Percentiles rank a stretch among this genome's conserved stretches.
Evolutionary conservation across 352 stramenopile genomes (phyloP).

Genomic region (Nothophytophthora sp.): DNA sequence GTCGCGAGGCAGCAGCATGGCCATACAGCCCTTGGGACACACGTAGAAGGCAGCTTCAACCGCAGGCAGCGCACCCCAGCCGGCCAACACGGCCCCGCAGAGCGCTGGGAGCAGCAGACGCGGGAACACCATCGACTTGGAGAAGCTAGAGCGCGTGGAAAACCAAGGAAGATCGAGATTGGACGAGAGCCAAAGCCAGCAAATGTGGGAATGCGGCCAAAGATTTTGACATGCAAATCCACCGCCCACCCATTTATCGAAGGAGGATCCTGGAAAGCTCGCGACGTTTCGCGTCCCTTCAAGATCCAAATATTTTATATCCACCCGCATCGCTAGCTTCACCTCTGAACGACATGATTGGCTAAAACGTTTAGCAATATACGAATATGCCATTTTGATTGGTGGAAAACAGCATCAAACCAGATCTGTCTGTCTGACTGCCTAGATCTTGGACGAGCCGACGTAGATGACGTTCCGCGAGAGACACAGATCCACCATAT

Average conservation of each 20-base stretch:
- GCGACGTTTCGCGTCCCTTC: conserved; percentile 22
- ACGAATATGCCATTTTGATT: conserved; percentile 27
- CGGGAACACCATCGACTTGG: conserved; percentile 18
- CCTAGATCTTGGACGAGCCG: conserved; percentile 84
- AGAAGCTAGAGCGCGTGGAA: neutral
- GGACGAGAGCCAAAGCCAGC: conserved; percentile 5
- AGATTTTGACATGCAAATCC: conserved; percentile 2
- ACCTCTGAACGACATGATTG: no score
- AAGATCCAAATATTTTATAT: no score
- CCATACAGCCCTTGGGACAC: conserved; percentile 65
- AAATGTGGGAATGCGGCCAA: conserved; percentile 22
- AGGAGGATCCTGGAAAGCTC: no score
- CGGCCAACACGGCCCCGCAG: conserved; percentile 9
- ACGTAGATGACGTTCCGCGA: conserved; percentile 91
- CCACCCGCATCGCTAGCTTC: no score
- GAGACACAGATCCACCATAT: conserved; percentile 95
- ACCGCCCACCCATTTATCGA: no score
- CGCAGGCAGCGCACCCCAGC: conserved; percentile 9
- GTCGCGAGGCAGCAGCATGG: conserved; percentile 80
- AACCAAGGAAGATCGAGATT: no score
- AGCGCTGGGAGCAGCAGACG: conserved; percentile 12
- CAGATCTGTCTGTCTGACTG: neutral
- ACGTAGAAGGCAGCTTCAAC: conserved; percentile 47
- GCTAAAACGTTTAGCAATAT: conserved; percentile 8
- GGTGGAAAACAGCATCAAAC: conserved; percentile 20